Evolutionary conservation across 305 asterid genomes (phyloP), one percentile per base, ranked within the genome.

Genomic region (Solanum chacoense): DNA sequence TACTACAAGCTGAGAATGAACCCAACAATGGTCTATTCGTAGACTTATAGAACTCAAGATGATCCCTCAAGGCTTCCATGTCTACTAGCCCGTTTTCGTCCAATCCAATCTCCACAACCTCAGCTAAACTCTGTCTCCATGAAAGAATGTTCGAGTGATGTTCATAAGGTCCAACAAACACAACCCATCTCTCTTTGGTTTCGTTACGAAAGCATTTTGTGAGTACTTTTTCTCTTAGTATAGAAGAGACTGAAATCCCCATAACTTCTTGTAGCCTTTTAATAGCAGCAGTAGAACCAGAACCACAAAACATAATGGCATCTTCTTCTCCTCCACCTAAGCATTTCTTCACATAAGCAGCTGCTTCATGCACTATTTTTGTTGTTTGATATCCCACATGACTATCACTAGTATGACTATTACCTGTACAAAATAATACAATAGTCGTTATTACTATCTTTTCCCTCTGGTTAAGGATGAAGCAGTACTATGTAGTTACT

Each of bases 1-100:
- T 95, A 88, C 97, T 95, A 75, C 98, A 95, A 63, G 97, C 98
- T 7, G 98, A 95, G 92, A 95, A 94, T 1, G 98, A 94, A 6
- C 96, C 97, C 14, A 95, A 92, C 74, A 95, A 87, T 0, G 94
- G 94, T 45, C 96, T 90, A 35, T 92, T 91, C 55, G 34, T 88
- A 2, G 89, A 38, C 89, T 72, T 88, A 8, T 91, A 94, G 14
- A 79, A 90, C 26, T 89, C 89, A 5, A 95, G 92, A 13, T 93
- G 90, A 16, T 36, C 26, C 35, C 89, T 90, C 73, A 95, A 65
- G 6, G 90, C 92, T 75, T 91, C 94, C 93, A 94, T 92, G 72
- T 95, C 94, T 37, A 94, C 75, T 0, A 87, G 77, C 6, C 98
- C 97, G 12, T 26, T 78, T 8, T 67, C 89, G 87, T 93, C 94